Evolutionary conservation across 108 stramenopile species (phyloP), one percentile per base, ranked within the genome.

Genomic region (Tribonema minus): DNA sequence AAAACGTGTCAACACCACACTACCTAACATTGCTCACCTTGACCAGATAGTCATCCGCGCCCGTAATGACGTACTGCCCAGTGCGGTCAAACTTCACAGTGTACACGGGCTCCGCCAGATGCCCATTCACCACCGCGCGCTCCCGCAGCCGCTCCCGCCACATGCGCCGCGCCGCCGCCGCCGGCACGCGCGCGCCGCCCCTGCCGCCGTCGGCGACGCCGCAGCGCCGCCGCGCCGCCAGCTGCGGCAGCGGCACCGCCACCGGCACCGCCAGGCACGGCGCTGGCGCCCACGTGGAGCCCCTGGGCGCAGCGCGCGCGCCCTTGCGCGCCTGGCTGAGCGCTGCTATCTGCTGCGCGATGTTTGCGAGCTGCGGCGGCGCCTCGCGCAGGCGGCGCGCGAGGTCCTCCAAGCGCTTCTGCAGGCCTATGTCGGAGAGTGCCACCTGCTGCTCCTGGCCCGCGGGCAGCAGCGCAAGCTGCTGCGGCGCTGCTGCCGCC

Each of bases 31-130:
- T 20, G 28, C 29, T 3, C 31, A 94, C 70, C 84, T 95, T 95
- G 40, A 92, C 90, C 20, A 97, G 87, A 40, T 87, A 88, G 70
- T 97, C 96, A 71, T 95, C 94, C 7, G 94, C 91, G n/a, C 96
- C 96, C 4, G 94, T 94, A 27, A 95, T 80, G 73, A 94, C 91
- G 72, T 91, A 97, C 38, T 91, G 85, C 5, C 94, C 94, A 4
- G 92, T 91, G 35, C 69, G 71, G 88, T 97, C 96, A 70, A 94
- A 94, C 46, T 86, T 88, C 6, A 92, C 71, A 80, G 92, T 93
- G 72, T 91, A 97, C 4, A 95, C 90, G 4, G 94, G 93, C 40
- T 88, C 90, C 26, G 79, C 46, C 73, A 94, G 76, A 64, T 95
- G 94, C 25, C 93, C 84, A 66, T 89, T 93, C 26, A 54, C 46